Base-by-base conservation (phyloP, 441 rosid species). In the Iberis amara region DNA sequence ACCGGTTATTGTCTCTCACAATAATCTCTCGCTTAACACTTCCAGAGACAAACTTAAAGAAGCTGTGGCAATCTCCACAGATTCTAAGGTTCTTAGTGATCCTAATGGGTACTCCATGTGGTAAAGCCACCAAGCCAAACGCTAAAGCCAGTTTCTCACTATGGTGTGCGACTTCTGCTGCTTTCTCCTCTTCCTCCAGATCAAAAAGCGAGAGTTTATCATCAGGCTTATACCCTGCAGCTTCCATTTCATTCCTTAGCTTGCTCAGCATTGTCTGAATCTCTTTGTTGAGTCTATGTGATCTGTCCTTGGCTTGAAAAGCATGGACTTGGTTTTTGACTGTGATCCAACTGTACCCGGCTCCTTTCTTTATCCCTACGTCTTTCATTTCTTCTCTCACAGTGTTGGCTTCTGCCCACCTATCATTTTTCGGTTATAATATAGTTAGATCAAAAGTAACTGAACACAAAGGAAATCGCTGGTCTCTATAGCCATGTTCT, bases 121-220 rank as follows among this genome's bases (percentile, higher is more conserved):
- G 87, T 14, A 89, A 50, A 39, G 82, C 71, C 23, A 86, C 33
- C 27, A 89, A 79, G 36, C 87, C 96, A 58, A 86, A 86, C 2
- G 97, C 91, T 41, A 89, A 65, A 47, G 97, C 91, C 42, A 86
- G 64, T 73, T 89, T 89, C 82, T 89, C 96, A 6, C 96, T 86
- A 52, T 89, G 97, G 71, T 75, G 48, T 36, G 79, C 73, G 32
- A 87, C 95, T 73, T 90, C 92, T 0, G 74, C 68, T 36, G 73
- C 70, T 66, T 78, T 83, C 61, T 90, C 95, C 42, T 90, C 97
- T 76, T 90, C 96, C 69, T 90, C 97, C 33, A 90, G 64, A 60
- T 85, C 95, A 33, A 69, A 80, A 3, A 90, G 82, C 0, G 88
- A 81, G 47, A 78, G 83, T 40, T 70, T 71, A 14, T 79, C 52